Conservation (phyloP, 23 red algal genomes). For the Cyanidioschyzon merolae region DNA sequence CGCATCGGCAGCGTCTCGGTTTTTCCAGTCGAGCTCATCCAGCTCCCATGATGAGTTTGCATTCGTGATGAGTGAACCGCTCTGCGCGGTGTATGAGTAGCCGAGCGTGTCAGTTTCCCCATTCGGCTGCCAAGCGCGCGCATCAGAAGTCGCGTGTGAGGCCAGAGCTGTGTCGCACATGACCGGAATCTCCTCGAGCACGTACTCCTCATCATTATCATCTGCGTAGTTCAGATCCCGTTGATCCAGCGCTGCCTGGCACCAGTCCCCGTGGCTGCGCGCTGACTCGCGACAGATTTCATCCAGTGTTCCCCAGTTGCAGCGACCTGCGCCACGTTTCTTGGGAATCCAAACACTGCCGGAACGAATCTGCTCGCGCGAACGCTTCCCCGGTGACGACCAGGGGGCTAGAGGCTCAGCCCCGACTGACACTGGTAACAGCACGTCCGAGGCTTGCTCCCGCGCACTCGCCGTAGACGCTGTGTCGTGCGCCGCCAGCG, state of each 20-base stretch:
- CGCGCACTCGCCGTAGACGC: too few species aligned
- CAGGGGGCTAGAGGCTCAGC: too few species aligned
- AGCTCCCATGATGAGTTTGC: background rate
- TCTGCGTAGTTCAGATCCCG: background rate
- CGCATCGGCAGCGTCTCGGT: background rate
- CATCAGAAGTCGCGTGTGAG: background rate
- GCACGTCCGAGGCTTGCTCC: too few species aligned
- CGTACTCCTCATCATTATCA: background rate
- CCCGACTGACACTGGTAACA: too few species aligned
- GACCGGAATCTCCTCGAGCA: conserved; percentile 5
- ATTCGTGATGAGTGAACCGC: background rate
- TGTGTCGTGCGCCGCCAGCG: background rate
- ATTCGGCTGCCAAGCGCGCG: background rate
- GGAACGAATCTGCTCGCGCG: background rate
- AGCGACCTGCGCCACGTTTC: background rate
- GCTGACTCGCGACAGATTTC: conserved; percentile 13
- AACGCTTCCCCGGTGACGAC: background rate
- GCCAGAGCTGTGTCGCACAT: background rate
- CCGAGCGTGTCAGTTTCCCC: background rate
- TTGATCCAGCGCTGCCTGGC: background rate
- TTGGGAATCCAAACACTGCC: conserved; percentile 9
- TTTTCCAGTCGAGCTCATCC: background rate
- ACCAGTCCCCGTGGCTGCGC: background rate
- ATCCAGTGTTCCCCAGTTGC: background rate
- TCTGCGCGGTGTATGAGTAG: background rate